phyloP scores from a whole-genome alignment of 2,329 filamentous ascomycete species.

The Fusarium sp. region DNA sequence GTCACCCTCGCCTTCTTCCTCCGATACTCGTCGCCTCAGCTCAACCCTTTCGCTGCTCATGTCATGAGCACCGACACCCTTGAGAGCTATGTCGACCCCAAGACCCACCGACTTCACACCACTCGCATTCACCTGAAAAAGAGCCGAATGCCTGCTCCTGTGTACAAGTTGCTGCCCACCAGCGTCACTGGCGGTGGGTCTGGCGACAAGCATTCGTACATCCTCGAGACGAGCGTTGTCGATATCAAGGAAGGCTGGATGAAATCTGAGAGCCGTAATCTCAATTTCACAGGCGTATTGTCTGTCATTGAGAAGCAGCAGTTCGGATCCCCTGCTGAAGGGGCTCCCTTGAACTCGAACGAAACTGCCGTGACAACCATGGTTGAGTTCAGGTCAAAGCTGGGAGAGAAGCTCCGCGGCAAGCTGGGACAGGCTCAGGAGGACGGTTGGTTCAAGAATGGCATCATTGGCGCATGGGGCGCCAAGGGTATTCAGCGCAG shows the following conservation, averaged over 20 bases:
- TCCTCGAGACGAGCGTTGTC: constrained; percentile 84
- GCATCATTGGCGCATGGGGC: constrained; percentile 72
- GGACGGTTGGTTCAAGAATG: constrained; percentile 65
- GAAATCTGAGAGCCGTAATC: constrained; percentile 84
- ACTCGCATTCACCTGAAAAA: constrained; percentile 87
- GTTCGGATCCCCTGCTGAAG: constrained; percentile 66
- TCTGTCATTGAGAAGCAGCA: constrained; percentile 84
- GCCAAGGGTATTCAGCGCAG: constrained; percentile 82
- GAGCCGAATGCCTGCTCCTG: constrained; percentile 81
- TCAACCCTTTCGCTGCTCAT: constrained; percentile 86
- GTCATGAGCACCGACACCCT: constrained; percentile 89
- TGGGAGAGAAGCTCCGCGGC: constrained; percentile 78
- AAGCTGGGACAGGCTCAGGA: constrained; percentile 65
- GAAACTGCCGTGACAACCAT: constrained; percentile 81
- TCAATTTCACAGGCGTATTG: constrained; percentile 86
- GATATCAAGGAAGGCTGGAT: constrained; percentile 88
- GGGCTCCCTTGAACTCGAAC: constrained; percentile 46
- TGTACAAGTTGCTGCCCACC: constrained; percentile 82
- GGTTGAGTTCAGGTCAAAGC: constrained; percentile 79
- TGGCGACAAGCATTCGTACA: constrained; percentile 81
- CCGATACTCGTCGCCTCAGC: constrained; percentile 80
- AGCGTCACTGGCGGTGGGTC: constrained; percentile 76
- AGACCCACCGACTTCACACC: constrained; percentile 82
- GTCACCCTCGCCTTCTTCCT: constrained; percentile 93
- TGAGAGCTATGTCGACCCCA: constrained; percentile 78